phyloP scores from a whole-genome alignment of 2,329 filamentous ascomycete species.

The Fusarium euwallaceae region DNA sequence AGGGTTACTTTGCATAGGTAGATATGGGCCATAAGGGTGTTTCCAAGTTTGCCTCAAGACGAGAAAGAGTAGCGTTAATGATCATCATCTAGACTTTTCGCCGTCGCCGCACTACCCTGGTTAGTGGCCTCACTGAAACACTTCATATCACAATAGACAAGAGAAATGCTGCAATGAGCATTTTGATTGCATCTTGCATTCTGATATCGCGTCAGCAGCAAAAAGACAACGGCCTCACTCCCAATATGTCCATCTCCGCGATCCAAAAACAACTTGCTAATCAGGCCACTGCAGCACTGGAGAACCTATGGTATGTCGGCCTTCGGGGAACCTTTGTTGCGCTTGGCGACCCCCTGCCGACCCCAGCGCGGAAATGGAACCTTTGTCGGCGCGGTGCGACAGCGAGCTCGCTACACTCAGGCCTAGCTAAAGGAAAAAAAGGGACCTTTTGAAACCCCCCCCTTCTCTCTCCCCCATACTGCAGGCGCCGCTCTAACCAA shows the following conservation, averaged over 20 bases:
- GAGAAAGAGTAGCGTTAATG: not conserved
- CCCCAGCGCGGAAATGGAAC: constrained; percentile 18
- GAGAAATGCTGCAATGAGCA: too few relatives aligned
- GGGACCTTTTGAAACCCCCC: constrained; percentile 25
- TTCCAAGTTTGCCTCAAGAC: not conserved
- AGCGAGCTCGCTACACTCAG: not conserved
- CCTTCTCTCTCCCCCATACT: not conserved
- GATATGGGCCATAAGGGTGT: not conserved
- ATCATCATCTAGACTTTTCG: not conserved
- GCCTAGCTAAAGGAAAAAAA: constrained; percentile 9
- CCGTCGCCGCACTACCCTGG: not conserved
- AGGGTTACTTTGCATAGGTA: constrained; percentile 18
- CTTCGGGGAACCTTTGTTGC: constrained; percentile 36
- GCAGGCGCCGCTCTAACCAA: not conserved
- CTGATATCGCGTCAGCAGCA: not conserved
- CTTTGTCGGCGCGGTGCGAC: constrained; percentile 20
- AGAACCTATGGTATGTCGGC: not conserved
- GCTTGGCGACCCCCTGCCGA: constrained; percentile 22
- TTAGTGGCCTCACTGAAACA: not conserved
- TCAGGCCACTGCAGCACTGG: constrained; percentile 2
- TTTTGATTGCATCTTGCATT: not conserved
- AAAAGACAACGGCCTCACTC: not conserved
- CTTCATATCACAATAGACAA: not conserved
- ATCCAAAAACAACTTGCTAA: not conserved
- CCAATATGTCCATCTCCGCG: constrained; percentile 6